A percentile compares a stretch with the other conserved stretches of the same genome.
Conservation (phyloP, 345 rosid species). For the Citrus hindsii region DNA sequence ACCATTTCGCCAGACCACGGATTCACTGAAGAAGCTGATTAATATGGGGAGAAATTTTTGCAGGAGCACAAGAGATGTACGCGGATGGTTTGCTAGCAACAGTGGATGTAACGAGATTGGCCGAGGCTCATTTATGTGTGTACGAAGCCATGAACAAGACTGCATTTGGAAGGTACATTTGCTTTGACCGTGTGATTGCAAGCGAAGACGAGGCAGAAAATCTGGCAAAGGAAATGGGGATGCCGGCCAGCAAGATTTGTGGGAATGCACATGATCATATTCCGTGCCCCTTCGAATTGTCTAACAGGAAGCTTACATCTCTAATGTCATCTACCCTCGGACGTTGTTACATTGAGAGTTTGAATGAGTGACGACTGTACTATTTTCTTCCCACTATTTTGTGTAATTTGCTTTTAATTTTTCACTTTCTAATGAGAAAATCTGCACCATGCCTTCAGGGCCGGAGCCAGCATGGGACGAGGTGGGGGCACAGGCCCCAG, state of each 20-base stretch:
- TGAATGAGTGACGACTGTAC: neutral
- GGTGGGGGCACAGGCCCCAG: too few species aligned
- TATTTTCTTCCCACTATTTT: neutral
- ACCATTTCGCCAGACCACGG: too few species aligned
- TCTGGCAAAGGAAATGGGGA: constrained; percentile 47
- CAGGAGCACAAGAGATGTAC: constrained; percentile 71
- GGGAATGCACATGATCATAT: constrained; percentile 14
- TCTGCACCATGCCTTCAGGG: too few species aligned
- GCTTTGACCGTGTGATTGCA: constrained; percentile 58
- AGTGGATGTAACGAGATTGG: constrained; percentile 52
- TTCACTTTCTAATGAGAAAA: too few species aligned
- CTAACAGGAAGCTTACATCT: constrained; percentile 45
- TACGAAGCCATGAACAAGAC: constrained; percentile 55
- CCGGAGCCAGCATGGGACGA: too few species aligned
- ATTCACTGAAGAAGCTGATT: too few species aligned
- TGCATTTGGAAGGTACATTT: constrained; percentile 63
- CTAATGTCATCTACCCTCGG: constrained; percentile 53
- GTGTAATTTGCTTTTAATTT: too few species aligned
- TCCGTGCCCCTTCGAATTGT: constrained; percentile 26
- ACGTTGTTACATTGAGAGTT: constrained; percentile 28
- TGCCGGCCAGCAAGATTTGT: constrained; percentile 47
- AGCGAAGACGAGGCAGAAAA: constrained; percentile 37
- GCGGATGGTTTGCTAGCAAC: constrained; percentile 55
- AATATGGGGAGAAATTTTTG: neutral
- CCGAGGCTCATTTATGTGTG: constrained; percentile 61